Evolutionary conservation across 2,329 filamentous ascomycete genomes (phyloP), one percentile per base, ranked within the genome.

Genomic region (Zymoseptoria pseudotritici): DNA sequence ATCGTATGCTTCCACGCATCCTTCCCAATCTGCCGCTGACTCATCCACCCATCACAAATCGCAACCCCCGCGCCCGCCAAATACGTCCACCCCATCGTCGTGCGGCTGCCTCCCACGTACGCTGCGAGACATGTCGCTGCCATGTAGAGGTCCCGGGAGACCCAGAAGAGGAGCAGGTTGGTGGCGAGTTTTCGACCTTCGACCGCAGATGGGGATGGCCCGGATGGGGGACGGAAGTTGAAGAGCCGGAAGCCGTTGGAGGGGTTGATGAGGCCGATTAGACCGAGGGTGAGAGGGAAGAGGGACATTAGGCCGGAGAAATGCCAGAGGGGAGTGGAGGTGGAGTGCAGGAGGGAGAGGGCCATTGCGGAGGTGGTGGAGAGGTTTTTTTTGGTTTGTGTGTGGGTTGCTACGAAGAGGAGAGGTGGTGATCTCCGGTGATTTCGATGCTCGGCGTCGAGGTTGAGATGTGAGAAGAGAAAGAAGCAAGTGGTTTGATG

Each of bases 1-100:
- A 56, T 56, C 2, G 55, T 21, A 53, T 61, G 57, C 24, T 59
- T 57, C 57, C 60, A 59, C 17, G 54, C 57, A 19, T 54, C 60
- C 22, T 53, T 56, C 19, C 57, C 57, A 7, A 56, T 55, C 49
- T 57, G 53, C 31, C 60, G 54, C 10, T 57, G 7, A 50, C 54
- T 59, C 24, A 55, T 56, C 2, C 56, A 26, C 1, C 54, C 60
- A 59, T 61, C 60, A n/a, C 24, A 53, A 31, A 57, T 57, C 17
- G 54, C 60, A 24, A 59, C 57, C 11, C 54, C 31, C 1, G 57
- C 54, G 8, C 57, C 57, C 3, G 36, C 22, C 0, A 57, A 31
- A 26, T 56, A 61, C 6, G 57, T 46, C 50, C 20, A 50, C 3
- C 57, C 57, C 42, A 59, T 17, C 2, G 51, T 50, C n/a, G 26